These are phyloP conservation scores for Syncephalis plumigaleata DNA, from an alignment of 371 early-diverging fungal species.

Conservation along the genomic window DNA sequence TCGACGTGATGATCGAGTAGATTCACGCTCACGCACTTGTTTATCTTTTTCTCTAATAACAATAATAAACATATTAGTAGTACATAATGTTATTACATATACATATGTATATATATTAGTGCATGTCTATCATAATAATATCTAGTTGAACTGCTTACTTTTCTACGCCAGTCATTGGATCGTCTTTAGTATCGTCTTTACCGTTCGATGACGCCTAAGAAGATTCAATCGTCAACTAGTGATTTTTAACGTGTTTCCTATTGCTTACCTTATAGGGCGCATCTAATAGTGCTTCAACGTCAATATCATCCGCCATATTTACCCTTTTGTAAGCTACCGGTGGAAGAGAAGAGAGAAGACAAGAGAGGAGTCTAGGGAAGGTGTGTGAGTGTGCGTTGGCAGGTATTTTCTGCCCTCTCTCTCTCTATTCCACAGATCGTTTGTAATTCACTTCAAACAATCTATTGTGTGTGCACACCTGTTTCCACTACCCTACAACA, in stretches of 20 bases:
- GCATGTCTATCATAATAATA: too few relatives aligned
- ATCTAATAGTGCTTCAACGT: conserved; percentile 74
- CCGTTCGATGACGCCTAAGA: neutral
- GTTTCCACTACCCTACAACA: too few relatives aligned
- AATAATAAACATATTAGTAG: neutral
- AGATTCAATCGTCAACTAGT: too few relatives aligned
- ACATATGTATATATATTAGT: conserved; percentile 8
- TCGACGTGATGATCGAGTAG: conserved; percentile 6
- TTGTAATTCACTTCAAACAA: too few relatives aligned
- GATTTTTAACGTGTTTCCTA: too few relatives aligned
- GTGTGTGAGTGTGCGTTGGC: too few relatives aligned
- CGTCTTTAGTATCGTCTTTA: neutral
- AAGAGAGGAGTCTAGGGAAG: too few relatives aligned
- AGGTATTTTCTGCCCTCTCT: too few relatives aligned
- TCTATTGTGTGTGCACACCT: too few relatives aligned
- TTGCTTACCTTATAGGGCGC: conserved; percentile 48
- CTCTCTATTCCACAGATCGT: too few relatives aligned
- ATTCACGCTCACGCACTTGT: neutral
- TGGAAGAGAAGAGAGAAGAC: too few relatives aligned
- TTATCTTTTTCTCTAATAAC: neutral
- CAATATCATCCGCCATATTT: conserved; percentile 22
- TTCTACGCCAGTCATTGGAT: conserved; percentile 1
- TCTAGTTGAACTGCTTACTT: conserved; percentile 5
- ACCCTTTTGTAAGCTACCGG: neutral
- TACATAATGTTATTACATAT: conserved; percentile 4